Base-by-base conservation (phyloP, 805 yeast genomes). In the Blastobotrys attinorum region DNA sequence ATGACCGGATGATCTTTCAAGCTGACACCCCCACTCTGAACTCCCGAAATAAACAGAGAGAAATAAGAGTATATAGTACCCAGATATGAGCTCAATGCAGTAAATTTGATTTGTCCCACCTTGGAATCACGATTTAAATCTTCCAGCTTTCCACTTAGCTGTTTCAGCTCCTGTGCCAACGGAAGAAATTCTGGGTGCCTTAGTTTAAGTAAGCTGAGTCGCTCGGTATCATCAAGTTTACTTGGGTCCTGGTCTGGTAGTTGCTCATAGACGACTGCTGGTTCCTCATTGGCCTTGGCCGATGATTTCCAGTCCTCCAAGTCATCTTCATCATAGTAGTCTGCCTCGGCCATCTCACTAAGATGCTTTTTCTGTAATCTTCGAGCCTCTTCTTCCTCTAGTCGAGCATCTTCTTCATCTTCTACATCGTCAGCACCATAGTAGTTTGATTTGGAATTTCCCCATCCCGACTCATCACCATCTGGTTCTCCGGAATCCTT, bases 1-100 rank as follows among this genome's bases (percentile, higher is more conserved):
- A 92, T 90, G 1, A 90, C 81, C 2, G 90, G 83, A 52, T 83
- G 90, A 44, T 86, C 94, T 54, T 86, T 87, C 82, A 89, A 79
- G 8, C 75, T 65, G 69, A 44, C 60, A 15, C n/a, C 31, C 22
- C 76, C 80, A 18, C 67, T 67, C 36, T 67, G 63, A 32, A 81
- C 57, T 37, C 76, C 72, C 31, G 78, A 78, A 15, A 76, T 63
- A 49, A 90, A 76, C 13, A 92, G 59, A 2, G 95, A 83, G 55
- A 90, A 77, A 60, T 88, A 90, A 4, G 88, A 75, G 3, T 82
- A 68, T 21, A 90, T 76, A 21, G 94, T 71, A 11, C 90, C 92
- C 45, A 87, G 60, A 59, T 90, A 89, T 8, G 92, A 75, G 0
- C 84, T 71, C 35, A 90, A 70, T 1, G 97, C 95, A 3, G 78